Evolutionary conservation across 345 rosid species (phyloP), one percentile per base, ranked within the genome.

Genomic region (Salix arbutifolia): DNA sequence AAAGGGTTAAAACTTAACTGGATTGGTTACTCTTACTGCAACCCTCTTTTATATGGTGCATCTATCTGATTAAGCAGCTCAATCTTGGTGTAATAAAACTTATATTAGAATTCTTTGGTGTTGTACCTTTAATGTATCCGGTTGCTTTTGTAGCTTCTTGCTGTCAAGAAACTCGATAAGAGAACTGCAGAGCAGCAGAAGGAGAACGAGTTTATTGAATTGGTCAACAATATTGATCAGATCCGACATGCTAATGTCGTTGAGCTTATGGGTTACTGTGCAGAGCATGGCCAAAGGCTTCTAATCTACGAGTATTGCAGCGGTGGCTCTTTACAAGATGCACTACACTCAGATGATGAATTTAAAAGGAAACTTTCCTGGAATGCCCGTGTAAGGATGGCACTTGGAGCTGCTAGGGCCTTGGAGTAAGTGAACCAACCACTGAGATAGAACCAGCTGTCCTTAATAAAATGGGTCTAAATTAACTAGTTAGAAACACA

Each of bases 381-480:
- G 99, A 90, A 88, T 81, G 76, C 87, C 60, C 97, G 98, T 26
- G 58, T 96, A n/a, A 80, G 85, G 61, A 90, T 94, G 89, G 93
- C 97, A 52, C 96, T 96, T 78, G 97, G 93, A 86, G 96, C 97
- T 82, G 97, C 99, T 70, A 89, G 91, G 85, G 97, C 97, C 74
- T 87, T 96, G 44, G 96, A 91, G 99, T 96, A 88, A 92, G 97
- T 87, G 37, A 33, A 74, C 10, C 61, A 70, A 44, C 74, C 25
- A 25, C 37, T 67, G 28, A 48, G 61, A 38, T 46, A 26, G 52
- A 38, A 52, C 25, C 35, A n/a, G 19, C 7, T 66, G 26, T 21
- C 19, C 65, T 26, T 21, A 10, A 2, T 10, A 58, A 58, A 58
- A n/a, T 1, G 37, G 37, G n/a, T 19, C 60, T 8, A 40, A 40